phyloP scores from a whole-genome alignment of 257 asterid genomes.

The Hygrophila difformis region DNA sequence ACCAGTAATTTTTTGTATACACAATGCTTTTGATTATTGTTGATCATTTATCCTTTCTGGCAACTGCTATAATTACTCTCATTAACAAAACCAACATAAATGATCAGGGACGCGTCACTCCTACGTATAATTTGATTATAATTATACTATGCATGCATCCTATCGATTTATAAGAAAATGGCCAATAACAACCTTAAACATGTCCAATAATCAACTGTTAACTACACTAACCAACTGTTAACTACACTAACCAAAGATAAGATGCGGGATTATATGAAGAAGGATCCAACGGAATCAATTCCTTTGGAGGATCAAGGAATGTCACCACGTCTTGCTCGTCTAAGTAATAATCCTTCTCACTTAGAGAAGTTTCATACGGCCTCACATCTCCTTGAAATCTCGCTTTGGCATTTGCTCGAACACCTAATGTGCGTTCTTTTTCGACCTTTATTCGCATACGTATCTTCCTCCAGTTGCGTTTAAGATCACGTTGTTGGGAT shows the following conservation, averaged over 20 bases:
- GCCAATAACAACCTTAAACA: constrained; percentile 1
- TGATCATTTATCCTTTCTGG: too few species aligned
- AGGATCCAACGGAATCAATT: constrained; percentile 74
- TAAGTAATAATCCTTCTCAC: constrained; percentile 29
- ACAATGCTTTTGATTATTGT: too few species aligned
- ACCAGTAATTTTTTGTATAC: too few species aligned
- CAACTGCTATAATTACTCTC: too few species aligned
- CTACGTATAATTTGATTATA: too few species aligned
- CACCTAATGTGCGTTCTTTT: constrained; percentile 17
- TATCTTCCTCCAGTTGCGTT: constrained; percentile 12
- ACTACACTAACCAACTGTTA: constrained; percentile 43
- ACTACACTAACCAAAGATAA: constrained; percentile 59
- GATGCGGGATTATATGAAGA: constrained; percentile 72
- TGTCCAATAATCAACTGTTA: background rate
- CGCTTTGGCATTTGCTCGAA: constrained; percentile 25
- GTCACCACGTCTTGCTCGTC: constrained; percentile 68
- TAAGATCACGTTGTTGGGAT: constrained; percentile 7
- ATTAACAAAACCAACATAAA: too few species aligned
- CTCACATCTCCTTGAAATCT: constrained; percentile 38
- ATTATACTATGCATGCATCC: too few species aligned
- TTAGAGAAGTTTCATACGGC: constrained; percentile 27
- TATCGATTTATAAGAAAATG: background rate
- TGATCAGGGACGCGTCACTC: too few species aligned
- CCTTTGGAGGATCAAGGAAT: constrained; percentile 70
- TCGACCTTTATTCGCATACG: background rate